phyloP scores from a whole-genome alignment of 2,329 filamentous ascomycete species.

The Allantophomopsis lycopodina region DNA sequence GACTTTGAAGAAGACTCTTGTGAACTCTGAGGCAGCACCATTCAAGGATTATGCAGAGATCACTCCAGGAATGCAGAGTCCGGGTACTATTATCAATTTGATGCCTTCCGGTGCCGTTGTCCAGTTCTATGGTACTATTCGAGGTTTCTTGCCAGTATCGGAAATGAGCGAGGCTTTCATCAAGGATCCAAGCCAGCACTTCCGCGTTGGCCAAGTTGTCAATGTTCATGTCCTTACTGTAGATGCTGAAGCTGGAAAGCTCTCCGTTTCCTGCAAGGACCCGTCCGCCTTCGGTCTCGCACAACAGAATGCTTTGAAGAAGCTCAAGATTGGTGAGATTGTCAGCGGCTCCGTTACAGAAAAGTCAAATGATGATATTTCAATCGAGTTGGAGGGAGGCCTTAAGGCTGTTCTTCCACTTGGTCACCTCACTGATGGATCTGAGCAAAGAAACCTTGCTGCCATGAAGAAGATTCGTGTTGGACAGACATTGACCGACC shows the following conservation, averaged over 20 bases:
- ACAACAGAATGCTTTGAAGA: constrained; percentile 64
- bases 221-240: constrained; percentile 79
- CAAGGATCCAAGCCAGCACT: constrained; percentile 76
- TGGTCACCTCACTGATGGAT: constrained; percentile 76
- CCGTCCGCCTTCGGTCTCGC: constrained; percentile 62
- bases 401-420: constrained; percentile 67
- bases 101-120: constrained; percentile 70
- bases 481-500: constrained; percentile 66
- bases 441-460: constrained; percentile 61
- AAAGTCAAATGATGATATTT: constrained; percentile 63
- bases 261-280: constrained; percentile 90
- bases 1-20: constrained; percentile 85
- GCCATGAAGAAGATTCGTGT: constrained; percentile 71
- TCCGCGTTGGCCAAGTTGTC: constrained; percentile 80
- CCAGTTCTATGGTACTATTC: constrained; percentile 77
- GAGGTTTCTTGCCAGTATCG: constrained; percentile 79
- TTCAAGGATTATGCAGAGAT: constrained; percentile 70
- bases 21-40: constrained; percentile 75
- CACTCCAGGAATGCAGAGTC: constrained; percentile 59
- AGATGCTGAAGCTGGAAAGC: constrained; percentile 52
- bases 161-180: constrained; percentile 99
- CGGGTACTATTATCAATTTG: constrained; percentile 78
- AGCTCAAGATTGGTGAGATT: constrained; percentile 57
- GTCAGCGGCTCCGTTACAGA: constrained; percentile 72
- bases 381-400: constrained; percentile 62